Evolutionary conservation across 2,329 filamentous ascomycete genomes (phyloP), one percentile per base, ranked within the genome.

Genomic region (Aureobasidium uvarum): DNA sequence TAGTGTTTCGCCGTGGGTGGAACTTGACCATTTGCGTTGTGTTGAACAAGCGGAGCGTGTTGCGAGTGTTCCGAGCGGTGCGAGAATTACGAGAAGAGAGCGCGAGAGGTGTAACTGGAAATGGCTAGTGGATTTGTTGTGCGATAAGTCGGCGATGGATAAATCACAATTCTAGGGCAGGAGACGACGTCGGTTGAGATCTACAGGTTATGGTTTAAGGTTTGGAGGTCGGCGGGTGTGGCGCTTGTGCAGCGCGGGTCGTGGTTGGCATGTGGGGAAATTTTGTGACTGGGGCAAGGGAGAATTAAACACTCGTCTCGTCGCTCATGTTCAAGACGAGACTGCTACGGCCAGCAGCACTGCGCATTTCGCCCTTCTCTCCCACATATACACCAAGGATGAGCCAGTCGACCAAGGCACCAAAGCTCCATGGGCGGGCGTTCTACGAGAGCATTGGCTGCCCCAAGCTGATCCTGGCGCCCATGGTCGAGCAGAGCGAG

Each of bases 401-500:
- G 58, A 50, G 43, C 10, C 39, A 45, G 11, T 33, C 45, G 45
- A 45, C 45, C 28, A 46, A 39, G 20, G 33, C 41, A 33, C 46
- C 48, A 33, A 76, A 75, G 68, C 73, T 76, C 41, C 72, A 75
- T 65, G 95, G 95, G 0, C 83, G 95, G 66, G 90, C 90, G 14
- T 98, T 99, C 76, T 99, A 98, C 74, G 88, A 97, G 80, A 96
- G 91, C 74, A 89, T 99, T 68, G 95, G 95, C 25, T 93, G 89
- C 67, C 95, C 95, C 1, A 96, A 91, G 78, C 88, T 90, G 70
- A 86, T 99, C 36, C 84, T 99, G 64, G 95, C 95, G 39, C 95
- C 95, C 41, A 99, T 99, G 95, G 95, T 99, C 25, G 94, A 99
- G 74, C 91, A 97, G 77, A 97, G 92, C 38, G 95, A 99, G 81